These are phyloP conservation scores for Hapsidospora chrysogenum DNA, from an alignment of 495 filamentous ascomycete species.

Conservation along the genomic window DNA sequence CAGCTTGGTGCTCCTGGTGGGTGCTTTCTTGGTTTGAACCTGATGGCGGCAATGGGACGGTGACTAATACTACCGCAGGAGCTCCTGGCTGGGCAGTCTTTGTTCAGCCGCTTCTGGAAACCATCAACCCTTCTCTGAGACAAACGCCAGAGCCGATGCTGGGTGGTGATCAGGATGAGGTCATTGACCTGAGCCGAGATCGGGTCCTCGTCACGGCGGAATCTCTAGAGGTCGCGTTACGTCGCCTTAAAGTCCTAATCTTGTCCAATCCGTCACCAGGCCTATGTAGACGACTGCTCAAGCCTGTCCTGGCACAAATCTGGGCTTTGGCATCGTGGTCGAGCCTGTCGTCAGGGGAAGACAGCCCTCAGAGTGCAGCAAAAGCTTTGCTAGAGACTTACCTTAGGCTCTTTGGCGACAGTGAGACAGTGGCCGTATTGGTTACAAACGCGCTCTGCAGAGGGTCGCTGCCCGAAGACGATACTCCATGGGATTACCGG, in stretches of 20 bases:
- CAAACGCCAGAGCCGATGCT: slow-evolving; percentile 1
- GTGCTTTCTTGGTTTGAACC: too few relatives aligned
- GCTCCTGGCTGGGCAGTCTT: slow-evolving; percentile 54
- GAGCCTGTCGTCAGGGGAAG: slow-evolving; percentile 6
- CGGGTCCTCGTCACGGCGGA: slow-evolving; percentile 21
- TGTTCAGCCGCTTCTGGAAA: slow-evolving; percentile 44
- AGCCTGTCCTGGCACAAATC: slow-evolving; percentile 45
- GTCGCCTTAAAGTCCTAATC: slow-evolving; percentile 38
- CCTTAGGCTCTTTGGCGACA: slow-evolving; percentile 26
- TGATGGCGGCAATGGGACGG: not conserved
- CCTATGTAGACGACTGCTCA: slow-evolving; percentile 50
- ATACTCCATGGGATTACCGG: slow-evolving; percentile 20
- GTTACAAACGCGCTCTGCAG: slow-evolving; percentile 22
- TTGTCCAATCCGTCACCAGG: slow-evolving; percentile 57
- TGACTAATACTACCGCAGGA: slow-evolving; percentile 13
- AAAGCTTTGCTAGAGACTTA: slow-evolving; percentile 24
- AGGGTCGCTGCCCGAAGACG: slow-evolving; percentile 14
- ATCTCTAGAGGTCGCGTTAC: slow-evolving; percentile 31
- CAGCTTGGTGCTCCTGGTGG: slow-evolving; percentile 48
- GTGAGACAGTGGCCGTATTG: slow-evolving; percentile 21
- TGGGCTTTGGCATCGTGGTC: slow-evolving; percentile 51
- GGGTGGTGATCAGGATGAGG: slow-evolving; percentile 6
- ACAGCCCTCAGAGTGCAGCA: slow-evolving; percentile 20
- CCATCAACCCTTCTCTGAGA: slow-evolving; percentile 36
- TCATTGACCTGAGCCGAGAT: slow-evolving; percentile 22